Evolutionary conservation across 495 filamentous ascomycete species (phyloP), one percentile per base, ranked within the genome.

Genomic region (Bacidia gigantensis): DNA sequence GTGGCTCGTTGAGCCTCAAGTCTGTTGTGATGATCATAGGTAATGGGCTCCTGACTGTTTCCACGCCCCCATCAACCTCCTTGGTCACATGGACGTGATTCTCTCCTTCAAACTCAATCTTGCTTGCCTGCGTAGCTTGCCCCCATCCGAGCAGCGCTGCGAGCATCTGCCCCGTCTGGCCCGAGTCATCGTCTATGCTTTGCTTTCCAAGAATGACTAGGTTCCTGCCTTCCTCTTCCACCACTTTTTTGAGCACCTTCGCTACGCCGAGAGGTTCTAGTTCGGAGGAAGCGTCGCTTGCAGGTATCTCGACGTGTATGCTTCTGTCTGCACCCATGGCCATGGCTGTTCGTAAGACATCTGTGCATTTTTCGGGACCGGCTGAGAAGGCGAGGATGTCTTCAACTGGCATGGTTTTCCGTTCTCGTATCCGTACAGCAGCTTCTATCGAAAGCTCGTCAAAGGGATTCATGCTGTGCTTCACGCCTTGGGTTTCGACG

Each of bases 391-490:
- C 87, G 64, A 92, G 79, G 65, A 98, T 98, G 68, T 94, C 88
- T 40, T 82, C 76, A 58, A 98, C 88, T 58, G 67, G 65, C 9
- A 71, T 53, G 9, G 71, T 66, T 32, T 79, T 76, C 69, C 83
- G 81, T 67, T 95, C 90, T 61, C 92, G 90, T 59, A 97, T 81
- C 17, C 86, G 87, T 52, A 95, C 82, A 57, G 88, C 86, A 71
- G 95, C 92, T 70, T 98, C 92, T 69, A 98, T 78, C 51, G 87
- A 89, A 66, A 98, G 86, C 69, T 97, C 92, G 72, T 98, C 92
- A 74, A 98, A 98, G 46, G 92, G 92, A 78, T 98, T 98, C 76
- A 97, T 87, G 67, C 79, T 84, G 77, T 96, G 92, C 70, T 97
- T 98, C 60, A 97, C 88, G 59, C 84, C 84, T 44, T 77, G 69